Evolutionary conservation across 2,329 filamentous ascomycete species (phyloP), one percentile per base, ranked within the genome.

Genomic region (Pseudodiploospora longispora): DNA sequence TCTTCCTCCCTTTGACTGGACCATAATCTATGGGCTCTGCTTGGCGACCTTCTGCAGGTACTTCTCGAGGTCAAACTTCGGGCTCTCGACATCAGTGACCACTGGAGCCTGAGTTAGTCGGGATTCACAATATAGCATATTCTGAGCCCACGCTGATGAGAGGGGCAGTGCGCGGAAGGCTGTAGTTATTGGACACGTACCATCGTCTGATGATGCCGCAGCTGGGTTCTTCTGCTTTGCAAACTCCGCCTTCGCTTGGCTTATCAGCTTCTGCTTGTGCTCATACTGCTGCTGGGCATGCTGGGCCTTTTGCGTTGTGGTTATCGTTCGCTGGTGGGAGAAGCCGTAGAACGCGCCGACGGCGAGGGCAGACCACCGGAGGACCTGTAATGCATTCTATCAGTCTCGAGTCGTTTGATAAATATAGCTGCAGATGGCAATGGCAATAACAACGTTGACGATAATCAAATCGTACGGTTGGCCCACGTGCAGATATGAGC

Each of bases 291-390:
- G 80, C 69, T 94, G 73, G 59, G 80, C 77, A 58, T 83, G 79
- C 55, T 82, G 75, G 50, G 77, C 70, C 70, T 82, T 85, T 62
- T 89, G 81, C 59, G 78, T 69, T 46, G 85, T 69, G 56, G 72
- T 83, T 68, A 98, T 84, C 51, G 80, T 78, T 62, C 84, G 76
- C 75, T 98, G 93, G 75, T 95, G 91, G 70, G 83, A 87, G 75
- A 95, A 82, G 67, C 93, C 93, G 75, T 98, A 98, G 72, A 95
- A 83, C 65, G 97, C 74, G 66, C 93, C 93, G 61, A 88, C 76
- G 62, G 83, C 86, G 56, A 98, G 86, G 65, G 90, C 90, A 63
- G 89, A 91, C 79, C 91, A 98, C 72, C 93, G 90, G 69, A 97
- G 80, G 69, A 98, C 91, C 93, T 98, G 68, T 42, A 58, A 47